Conservation (phyloP, 306 rosid genomes). For the Lathyrus oleraceus region DNA sequence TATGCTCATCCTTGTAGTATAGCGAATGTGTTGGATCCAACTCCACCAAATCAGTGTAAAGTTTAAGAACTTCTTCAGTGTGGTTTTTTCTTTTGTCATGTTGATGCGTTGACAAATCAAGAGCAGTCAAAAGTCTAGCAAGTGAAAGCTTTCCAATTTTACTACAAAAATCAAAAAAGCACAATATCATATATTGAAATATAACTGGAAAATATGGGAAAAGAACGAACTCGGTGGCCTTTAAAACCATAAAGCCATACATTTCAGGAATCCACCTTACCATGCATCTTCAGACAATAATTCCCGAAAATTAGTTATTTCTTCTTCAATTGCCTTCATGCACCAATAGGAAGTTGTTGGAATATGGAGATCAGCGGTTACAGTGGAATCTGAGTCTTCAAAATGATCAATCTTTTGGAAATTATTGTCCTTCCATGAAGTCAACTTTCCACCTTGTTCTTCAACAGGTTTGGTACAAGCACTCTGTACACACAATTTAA, state of each 20-base stretch:
- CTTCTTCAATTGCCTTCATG: conserved; percentile 59
- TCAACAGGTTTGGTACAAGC: conserved; percentile 39
- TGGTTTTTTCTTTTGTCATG: conserved; percentile 44
- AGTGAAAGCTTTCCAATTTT: conserved; percentile 90
- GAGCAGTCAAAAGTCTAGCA: conserved; percentile 82
- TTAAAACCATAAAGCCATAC: conserved; percentile 24
- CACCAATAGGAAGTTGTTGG: conserved; percentile 55
- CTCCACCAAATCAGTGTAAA: conserved; percentile 63
- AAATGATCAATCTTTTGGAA: conserved; percentile 44
- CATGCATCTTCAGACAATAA: conserved; percentile 58
- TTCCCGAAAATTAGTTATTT: conserved; percentile 61
- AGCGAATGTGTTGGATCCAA: conserved; percentile 63
- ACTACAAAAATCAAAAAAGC: conserved; percentile 45
- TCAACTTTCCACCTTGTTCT: conserved; percentile 40
- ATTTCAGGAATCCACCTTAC: conserved; percentile 43
- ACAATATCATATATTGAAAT: conserved; percentile 39
- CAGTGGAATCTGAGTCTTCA: conserved; percentile 45
- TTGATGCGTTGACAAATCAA: conserved; percentile 52
- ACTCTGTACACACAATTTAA: conserved; percentile 51
- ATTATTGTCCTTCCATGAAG: conserved; percentile 60
- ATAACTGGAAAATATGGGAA: conserved; percentile 20
- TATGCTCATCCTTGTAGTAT: conserved; percentile 61
- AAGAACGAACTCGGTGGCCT: conserved; percentile 11
- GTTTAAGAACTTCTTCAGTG: conserved; percentile 65
- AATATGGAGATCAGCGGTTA: conserved; percentile 39